These are phyloP conservation scores for Diplodia mutila DNA, from an alignment of 2,329 filamentous ascomycete species.

Conservation along the genomic window DNA sequence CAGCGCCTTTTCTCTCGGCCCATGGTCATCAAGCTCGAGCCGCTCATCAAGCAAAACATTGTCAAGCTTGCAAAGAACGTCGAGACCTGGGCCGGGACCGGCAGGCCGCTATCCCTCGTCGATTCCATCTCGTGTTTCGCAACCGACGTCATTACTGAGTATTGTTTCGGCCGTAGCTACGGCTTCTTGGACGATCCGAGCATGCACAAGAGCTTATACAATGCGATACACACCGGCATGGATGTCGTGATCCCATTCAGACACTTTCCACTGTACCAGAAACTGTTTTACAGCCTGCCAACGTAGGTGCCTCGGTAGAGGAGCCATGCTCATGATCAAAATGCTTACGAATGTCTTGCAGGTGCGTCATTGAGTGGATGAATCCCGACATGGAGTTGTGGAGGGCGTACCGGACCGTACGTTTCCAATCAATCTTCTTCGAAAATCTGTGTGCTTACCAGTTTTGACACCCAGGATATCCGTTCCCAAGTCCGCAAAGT, in stretches of 20 bases:
- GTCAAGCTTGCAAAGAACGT: slow-evolving; percentile 26
- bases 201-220: slow-evolving; percentile 29
- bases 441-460: background rate
- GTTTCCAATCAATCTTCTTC: background rate
- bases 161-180: slow-evolving; percentile 30
- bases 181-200: slow-evolving; percentile 28
- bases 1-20: slow-evolving; percentile 26
- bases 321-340: too few species aligned
- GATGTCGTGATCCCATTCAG: background rate
- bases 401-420: background rate
- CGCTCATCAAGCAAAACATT: slow-evolving; percentile 26
- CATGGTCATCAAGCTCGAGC: slow-evolving; percentile 27
- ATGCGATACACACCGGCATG: slow-evolving; percentile 24
- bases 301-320: background rate
- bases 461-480: background rate
- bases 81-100: slow-evolving; percentile 26
- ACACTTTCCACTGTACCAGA: slow-evolving; percentile 10
- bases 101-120: slow-evolving; percentile 25
- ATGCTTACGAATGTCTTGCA: background rate
- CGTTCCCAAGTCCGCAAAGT: background rate
- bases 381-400: slow-evolving; percentile 9
- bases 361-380: slow-evolving; percentile 11
- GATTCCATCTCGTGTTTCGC: slow-evolving; percentile 28
- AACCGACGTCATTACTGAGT: slow-evolving; percentile 32
- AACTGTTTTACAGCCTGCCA: background rate